Conservation (phyloP, 106 monocot species). For the Gastrodia elata region DNA sequence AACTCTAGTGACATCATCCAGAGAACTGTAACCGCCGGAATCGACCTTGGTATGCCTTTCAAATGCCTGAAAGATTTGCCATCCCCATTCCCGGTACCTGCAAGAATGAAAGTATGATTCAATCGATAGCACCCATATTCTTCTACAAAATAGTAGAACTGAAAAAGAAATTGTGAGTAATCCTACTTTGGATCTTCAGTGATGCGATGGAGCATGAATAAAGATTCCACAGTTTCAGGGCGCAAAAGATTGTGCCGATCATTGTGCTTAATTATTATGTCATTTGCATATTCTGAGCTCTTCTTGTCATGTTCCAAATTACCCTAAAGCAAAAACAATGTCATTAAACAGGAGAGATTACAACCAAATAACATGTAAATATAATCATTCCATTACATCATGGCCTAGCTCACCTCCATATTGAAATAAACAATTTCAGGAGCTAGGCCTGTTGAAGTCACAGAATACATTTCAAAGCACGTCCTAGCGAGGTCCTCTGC, state of each 20-base stretch:
- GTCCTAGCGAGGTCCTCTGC: constrained; percentile 94
- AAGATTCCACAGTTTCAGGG: constrained; percentile 91
- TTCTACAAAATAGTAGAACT: neutral
- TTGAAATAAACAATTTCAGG: constrained; percentile 90
- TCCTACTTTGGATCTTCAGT: constrained; percentile 89
- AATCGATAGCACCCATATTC: neutral
- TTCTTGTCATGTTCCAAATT: constrained; percentile 46
- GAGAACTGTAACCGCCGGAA: constrained; percentile 79
- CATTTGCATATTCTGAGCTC: constrained; percentile 71
- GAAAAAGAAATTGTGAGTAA: neutral
- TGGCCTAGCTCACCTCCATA: constrained; percentile 41
- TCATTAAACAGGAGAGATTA: neutral
- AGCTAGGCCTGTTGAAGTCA: constrained; percentile 85
- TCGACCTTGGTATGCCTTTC: constrained; percentile 77
- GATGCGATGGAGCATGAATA: constrained; percentile 81
- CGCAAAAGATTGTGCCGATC: constrained; percentile 93
- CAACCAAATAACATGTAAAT: neutral
- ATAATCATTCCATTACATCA: neutral
- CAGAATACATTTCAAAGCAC: constrained; percentile 85
- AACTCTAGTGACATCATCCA: constrained; percentile 74
- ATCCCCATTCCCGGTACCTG: constrained; percentile 96
- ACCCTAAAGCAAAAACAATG: constrained; percentile 27
- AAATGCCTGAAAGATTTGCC: constrained; percentile 91
- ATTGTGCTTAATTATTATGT: constrained; percentile 78
- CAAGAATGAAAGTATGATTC: constrained; percentile 4